phyloP scores from a whole-genome alignment of 768 basidiomycete species.

The Mycena vitilis region DNA sequence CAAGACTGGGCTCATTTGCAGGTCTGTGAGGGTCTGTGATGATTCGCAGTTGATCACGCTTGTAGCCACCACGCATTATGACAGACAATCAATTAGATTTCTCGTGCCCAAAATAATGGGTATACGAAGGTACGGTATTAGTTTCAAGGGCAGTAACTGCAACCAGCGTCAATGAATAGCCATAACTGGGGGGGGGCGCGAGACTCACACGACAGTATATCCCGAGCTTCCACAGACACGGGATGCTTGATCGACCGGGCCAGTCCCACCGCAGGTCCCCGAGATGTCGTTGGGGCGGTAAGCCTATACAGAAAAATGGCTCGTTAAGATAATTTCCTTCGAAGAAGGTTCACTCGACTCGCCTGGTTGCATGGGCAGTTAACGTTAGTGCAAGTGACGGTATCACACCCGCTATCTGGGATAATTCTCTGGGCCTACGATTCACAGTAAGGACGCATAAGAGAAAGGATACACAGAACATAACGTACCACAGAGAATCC shows the following conservation, averaged over 20 bases:
- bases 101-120: no score
- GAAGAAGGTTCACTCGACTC: neutral
- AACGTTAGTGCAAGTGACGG: neutral
- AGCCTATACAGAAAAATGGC: neutral
- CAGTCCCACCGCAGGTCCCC: slow-evolving; percentile 18
- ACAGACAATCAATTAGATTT: no score
- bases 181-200: neutral
- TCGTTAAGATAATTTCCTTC: no score
- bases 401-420: neutral
- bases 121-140: no score
- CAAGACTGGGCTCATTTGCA: no score
- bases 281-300: slow-evolving; percentile 19
- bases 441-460: neutral
- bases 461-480: no score
- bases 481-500: slow-evolving; percentile 10
- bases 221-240: neutral
- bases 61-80: no score
- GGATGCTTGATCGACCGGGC: slow-evolving; percentile 16
- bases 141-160: neutral
- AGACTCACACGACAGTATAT: slow-evolving; percentile 17
- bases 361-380: slow-evolving; percentile 9
- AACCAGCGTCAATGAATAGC: neutral
- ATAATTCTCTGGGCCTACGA: slow-evolving; percentile 10
- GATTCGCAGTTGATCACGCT: no score
- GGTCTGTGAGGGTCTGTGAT: no score